Conservation (phyloP, 2,329 filamentous ascomycete genomes). For the Trichoderma sp. region DNA sequence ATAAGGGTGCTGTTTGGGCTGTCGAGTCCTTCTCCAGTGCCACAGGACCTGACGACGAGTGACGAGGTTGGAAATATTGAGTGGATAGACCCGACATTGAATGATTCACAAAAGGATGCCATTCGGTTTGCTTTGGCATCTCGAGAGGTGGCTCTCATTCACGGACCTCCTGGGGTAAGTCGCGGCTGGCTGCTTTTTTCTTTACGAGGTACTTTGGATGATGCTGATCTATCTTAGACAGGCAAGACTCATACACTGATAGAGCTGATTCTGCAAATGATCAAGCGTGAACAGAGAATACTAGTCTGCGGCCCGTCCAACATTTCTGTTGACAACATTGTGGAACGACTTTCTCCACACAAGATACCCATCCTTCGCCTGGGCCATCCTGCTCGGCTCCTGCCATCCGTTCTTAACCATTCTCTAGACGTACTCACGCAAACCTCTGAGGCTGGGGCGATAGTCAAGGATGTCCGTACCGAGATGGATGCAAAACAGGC, state of each 20-base stretch:
- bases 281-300: constrained; percentile 71
- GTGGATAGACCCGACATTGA: constrained; percentile 64
- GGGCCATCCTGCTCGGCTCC: constrained; percentile 86
- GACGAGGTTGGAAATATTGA: constrained; percentile 50
- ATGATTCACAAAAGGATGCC: constrained; percentile 67
- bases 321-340: constrained; percentile 97
- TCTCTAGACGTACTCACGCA: constrained; percentile 89
- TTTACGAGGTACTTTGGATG: background rate
- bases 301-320: constrained; percentile 97
- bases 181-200: background rate
- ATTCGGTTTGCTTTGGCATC: constrained; percentile 82
- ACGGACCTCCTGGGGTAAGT: constrained; percentile 81
- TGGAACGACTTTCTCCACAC: constrained; percentile 83
- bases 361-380: constrained; percentile 86
- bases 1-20: constrained; percentile 64
- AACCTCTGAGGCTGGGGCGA: constrained; percentile 83
- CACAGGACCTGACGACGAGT: constrained; percentile 43
- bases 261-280: constrained; percentile 89
- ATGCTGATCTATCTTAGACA: constrained; percentile 53
- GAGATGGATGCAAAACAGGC: constrained; percentile 94
- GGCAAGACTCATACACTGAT: constrained; percentile 97
- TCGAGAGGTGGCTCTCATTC: constrained; percentile 82
- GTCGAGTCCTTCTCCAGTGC: constrained; percentile 52
- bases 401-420: constrained; percentile 85
- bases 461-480: constrained; percentile 84